A percentile compares a stretch with the other conserved stretches of the same genome.
These are phyloP conservation scores for Penicillium nordicum DNA, from an alignment of 2,329 filamentous ascomycete species.

Conservation along the genomic window DNA sequence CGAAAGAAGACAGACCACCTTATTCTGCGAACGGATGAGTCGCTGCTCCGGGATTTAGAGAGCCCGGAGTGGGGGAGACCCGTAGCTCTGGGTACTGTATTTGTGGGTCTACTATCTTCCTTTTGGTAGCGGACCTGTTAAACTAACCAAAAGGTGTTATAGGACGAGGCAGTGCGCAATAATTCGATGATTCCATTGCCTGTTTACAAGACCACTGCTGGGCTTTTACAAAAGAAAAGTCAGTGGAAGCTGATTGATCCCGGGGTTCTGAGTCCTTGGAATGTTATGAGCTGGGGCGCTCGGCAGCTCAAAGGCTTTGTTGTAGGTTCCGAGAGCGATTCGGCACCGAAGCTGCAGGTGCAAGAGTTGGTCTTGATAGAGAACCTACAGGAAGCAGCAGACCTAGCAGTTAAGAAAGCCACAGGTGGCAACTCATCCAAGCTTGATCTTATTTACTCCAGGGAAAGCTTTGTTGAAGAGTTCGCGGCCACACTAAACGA, in stretches of 20 bases:
- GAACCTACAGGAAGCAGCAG: slow-evolving; percentile 57
- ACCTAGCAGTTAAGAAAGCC: slow-evolving; percentile 50
- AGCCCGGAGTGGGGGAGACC: slow-evolving; percentile 77
- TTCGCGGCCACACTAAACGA: slow-evolving; percentile 55
- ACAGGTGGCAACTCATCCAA: slow-evolving; percentile 46
- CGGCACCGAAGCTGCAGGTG: slow-evolving; percentile 34
- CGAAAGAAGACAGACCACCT: slow-evolving; percentile 46
- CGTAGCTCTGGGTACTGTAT: slow-evolving; percentile 71
- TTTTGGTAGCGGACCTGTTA: not conserved
- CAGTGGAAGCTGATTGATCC: slow-evolving; percentile 57
- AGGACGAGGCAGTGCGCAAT: slow-evolving; percentile 66
- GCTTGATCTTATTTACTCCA: slow-evolving; percentile 67
- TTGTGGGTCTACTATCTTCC: slow-evolving; percentile 44
- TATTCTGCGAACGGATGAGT: slow-evolving; percentile 54
- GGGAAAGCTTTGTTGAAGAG: slow-evolving; percentile 59
- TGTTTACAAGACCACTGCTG: slow-evolving; percentile 62
- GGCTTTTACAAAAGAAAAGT: slow-evolving; percentile 67
- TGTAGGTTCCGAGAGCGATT: slow-evolving; percentile 40
- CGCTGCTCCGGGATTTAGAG: slow-evolving; percentile 68
- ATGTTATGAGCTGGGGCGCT: slow-evolving; percentile 71
- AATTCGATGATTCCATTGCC: slow-evolving; percentile 67
- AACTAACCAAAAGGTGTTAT: not conserved
- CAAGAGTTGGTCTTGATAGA: slow-evolving; percentile 49
- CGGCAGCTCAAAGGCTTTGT: slow-evolving; percentile 62
- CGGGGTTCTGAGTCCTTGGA: slow-evolving; percentile 58